phyloP scores from a whole-genome alignment of 495 filamentous ascomycete species.

The Parathielavia appendiculata region DNA sequence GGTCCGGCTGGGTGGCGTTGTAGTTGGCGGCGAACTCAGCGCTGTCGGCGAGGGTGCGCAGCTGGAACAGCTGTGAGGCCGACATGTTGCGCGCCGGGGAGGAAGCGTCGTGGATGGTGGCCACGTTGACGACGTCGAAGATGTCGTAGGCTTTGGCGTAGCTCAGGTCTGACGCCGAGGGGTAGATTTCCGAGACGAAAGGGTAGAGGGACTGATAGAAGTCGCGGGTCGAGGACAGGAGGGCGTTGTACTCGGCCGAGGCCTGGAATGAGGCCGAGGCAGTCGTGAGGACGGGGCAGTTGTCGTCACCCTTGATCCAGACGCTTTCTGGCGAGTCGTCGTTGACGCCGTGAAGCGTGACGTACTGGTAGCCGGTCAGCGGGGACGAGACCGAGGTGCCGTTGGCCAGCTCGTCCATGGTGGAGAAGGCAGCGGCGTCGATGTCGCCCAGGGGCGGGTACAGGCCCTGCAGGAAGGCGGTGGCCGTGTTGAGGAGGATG shows the following conservation, averaged over 20 bases:
- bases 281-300: conserved; percentile 15
- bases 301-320: conserved; percentile 25
- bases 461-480: conserved; percentile 24
- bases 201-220: conserved; percentile 22
- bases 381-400: conserved; percentile 17
- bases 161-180: conserved; percentile 7
- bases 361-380: conserved; percentile 25
- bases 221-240: conserved; percentile 12
- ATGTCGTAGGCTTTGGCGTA: conserved; percentile 24
- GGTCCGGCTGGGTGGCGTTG: conserved; percentile 20
- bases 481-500: conserved; percentile 26
- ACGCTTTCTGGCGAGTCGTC: conserved; percentile 20
- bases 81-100: conserved; percentile 9
- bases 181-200: conserved; percentile 11
- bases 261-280: conserved; percentile 4
- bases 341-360: conserved; percentile 21
- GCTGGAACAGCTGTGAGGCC: conserved; percentile 14
- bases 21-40: conserved; percentile 33
- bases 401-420: conserved; percentile 20
- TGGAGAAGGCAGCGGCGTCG: not conserved
- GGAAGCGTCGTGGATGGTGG: conserved; percentile 20
- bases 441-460: conserved; percentile 21
- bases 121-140: conserved; percentile 26
- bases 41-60: conserved; percentile 22
- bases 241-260: conserved; percentile 11